Evolutionary conservation across 2,329 filamentous ascomycete genomes (phyloP), one percentile per base, ranked within the genome.

Genomic region (Exophiala phaeomuriformis): DNA sequence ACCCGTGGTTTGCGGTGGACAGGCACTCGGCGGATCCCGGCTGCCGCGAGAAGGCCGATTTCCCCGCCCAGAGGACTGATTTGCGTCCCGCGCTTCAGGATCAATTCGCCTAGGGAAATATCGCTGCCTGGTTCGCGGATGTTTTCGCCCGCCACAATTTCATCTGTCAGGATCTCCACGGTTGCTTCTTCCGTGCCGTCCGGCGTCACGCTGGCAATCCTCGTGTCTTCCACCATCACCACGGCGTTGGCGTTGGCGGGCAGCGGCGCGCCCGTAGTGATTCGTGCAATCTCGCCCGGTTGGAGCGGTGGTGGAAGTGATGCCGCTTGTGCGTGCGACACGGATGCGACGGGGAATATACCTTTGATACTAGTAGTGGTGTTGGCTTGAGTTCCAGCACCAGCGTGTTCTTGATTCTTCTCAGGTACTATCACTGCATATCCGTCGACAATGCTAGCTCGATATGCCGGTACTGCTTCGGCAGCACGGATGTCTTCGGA

Each of bases 161-260:
- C 81, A 30, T 84, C 82, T 0, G 88, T 89, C 1, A 95, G 74
- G 36, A 98, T 90, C 67, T 95, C 88, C 2, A 98, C 80, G 57
- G 90, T 86, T 46, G 84, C 84, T 69, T 98, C 93, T 71, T 98
- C 93, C 47, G 77, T 77, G 0, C 84, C 87, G 62, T 95, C 88
- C 2, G 37, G 47, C 3, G 61, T 61, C 69, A 81, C 82, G 1
- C 80, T 83, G 56, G 80, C 82, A 3, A 98, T 75, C 0, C 84
- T 72, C 0, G 93, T 98, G 65, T 96, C 93, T 71, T 98, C 93
- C 0, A 98, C 93, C 89, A 94, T 97, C 44, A 96, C 85, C 3
- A 98, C 90, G 0, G 91, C 85, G 29, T 88, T 95, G 1, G 93
- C 89, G 0, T 90, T 89, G 0, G 84, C 83, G 1, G 93, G 93